Base-by-base conservation (phyloP, 768 basidiomycete genomes). In the Erythrobasidium yunnanense region DNA sequence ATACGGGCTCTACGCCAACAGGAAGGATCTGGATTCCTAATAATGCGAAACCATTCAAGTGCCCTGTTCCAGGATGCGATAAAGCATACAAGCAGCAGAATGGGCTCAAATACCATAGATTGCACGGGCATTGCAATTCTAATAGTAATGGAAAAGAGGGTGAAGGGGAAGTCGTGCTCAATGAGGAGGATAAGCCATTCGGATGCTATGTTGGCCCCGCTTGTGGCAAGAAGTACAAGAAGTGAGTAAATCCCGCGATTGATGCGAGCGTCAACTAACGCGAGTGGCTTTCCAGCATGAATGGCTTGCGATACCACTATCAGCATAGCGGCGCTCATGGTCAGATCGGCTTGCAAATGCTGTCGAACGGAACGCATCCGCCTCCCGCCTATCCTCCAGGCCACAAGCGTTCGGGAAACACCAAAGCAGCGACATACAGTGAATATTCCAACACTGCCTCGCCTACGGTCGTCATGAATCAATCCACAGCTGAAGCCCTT, bases 311-410 rank as follows among this genome's bases (percentile, higher is more conserved):
- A 73, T 97, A 97, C 69, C 93, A 97, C 77, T 97, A 96, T 75
- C 87, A 91, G 76, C 93, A 97, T 77, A 87, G 87, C 22, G 93
- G 92, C 11, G 90, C 91, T 46, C 95, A 97, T 76, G 93, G 93
- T 2, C 86, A 87, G 4, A 81, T 89, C 45, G 95, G 95, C 5
- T 34, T 68, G 38, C 66, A 68, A 42, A 68, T 68, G 67, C 57
- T 68, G 5, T 25, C 46, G 47, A 51, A 53, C 20, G 67, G 67
- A 15, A 62, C 67, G 7, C 67, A 68, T 45, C 67, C 67, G 5
- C 58, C 67, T 7, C 67, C 67, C 2, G 51, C 57, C 20, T 35
- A 51, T 22, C 49, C 62, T 32, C 58, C 63, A 6, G 66, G 66
- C 25, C 60, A 63, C 30, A 63, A 63, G 32, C 47, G 60, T 33